phyloP scores from a whole-genome alignment of 2,329 filamentous ascomycete species.

The Fusarium paranaense region DNA sequence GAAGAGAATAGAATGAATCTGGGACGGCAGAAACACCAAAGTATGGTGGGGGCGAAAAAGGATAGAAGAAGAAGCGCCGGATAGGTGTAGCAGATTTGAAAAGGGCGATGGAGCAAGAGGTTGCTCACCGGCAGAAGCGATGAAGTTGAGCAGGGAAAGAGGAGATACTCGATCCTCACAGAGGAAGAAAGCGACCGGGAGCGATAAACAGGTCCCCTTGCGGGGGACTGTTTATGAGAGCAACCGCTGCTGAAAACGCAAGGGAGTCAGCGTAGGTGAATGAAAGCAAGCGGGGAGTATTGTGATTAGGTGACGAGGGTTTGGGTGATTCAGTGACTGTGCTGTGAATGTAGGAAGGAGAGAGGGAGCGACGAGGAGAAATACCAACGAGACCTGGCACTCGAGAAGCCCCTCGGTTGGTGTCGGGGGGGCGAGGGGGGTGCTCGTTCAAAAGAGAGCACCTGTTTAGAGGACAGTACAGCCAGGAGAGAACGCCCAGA shows the following conservation, averaged over 20 bases:
- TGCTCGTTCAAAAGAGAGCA: neutral
- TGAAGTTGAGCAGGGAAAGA: neutral
- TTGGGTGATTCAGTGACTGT: neutral
- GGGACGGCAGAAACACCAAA: neutral
- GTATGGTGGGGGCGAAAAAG: neutral
- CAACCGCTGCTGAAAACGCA: conserved; percentile 8
- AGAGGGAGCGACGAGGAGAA: neutral
- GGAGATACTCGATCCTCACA: neutral
- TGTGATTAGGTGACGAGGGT: neutral
- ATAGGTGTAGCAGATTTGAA: neutral
- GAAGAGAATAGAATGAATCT: neutral
- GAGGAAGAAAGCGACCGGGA: neutral
- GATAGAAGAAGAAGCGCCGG: neutral
- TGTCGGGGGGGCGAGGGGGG: neutral
- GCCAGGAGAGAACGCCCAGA: neutral
- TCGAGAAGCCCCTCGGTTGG: neutral
- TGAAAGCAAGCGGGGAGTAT: neutral
- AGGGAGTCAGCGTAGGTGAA: neutral
- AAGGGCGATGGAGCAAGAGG: neutral
- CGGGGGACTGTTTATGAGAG: neutral
- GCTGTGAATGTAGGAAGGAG: neutral
- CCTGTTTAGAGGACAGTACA: neutral
- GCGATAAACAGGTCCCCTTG: neutral
- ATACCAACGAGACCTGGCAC: neutral
- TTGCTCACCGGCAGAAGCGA: neutral